phyloP scores from a whole-genome alignment of 2,329 filamentous ascomycete species.

The Cercospora sesami region DNA sequence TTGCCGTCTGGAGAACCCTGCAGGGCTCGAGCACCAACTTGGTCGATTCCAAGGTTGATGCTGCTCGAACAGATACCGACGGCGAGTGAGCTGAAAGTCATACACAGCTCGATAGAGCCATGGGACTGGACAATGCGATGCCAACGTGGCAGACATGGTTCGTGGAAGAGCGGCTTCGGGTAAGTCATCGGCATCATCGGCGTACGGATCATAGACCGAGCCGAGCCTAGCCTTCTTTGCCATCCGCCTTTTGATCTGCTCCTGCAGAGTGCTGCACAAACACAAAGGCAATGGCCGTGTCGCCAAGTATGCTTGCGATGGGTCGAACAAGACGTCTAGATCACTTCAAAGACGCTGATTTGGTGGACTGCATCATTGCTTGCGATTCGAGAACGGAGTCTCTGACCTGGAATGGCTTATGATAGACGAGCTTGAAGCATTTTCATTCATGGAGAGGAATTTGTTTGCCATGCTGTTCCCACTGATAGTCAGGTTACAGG shows the following conservation, averaged over 20 bases:
- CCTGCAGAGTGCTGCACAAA: not conserved
- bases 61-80: not conserved
- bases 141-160: not conserved
- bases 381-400: not conserved
- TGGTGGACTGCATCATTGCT: not conserved
- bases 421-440: not conserved
- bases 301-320: not conserved
- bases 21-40: not conserved
- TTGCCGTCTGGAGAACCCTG: not conserved
- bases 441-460: not conserved
- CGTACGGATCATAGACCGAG: not conserved
- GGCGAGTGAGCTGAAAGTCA: not conserved
- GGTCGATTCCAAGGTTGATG: not conserved
- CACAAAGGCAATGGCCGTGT: not conserved
- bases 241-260: no score
- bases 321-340: not conserved
- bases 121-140: not conserved
- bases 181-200: not conserved
- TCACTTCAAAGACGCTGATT: not conserved
- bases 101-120: not conserved
- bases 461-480: not conserved
- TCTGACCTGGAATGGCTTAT: not conserved
- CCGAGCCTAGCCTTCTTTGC: not conserved
- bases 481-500: not conserved
- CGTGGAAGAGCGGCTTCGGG: not conserved